Base-by-base conservation (phyloP, 2,329 filamentous ascomycete genomes). In the Penicillium verrucosum region DNA sequence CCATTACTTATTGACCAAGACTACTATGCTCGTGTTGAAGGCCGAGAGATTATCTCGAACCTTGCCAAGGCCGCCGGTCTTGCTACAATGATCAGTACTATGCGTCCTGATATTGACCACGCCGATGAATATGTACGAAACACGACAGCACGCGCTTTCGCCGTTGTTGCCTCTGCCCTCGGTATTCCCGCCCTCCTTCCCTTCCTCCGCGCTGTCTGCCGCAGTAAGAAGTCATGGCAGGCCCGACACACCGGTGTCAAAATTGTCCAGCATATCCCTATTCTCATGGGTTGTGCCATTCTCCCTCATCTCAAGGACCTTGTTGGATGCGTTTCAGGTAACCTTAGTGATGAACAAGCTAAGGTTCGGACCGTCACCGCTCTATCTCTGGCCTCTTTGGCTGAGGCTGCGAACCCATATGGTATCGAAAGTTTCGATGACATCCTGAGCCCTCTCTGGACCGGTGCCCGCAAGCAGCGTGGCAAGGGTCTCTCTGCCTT, bases 391-490 rank as follows among this genome's bases (percentile, higher is more conserved):
- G 94, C 93, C 48, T 94, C 94, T 36, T 79, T 99, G 56, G 94
- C 94, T 29, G 94, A 99, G 77, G 94, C 94, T 23, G 93, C 94
- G 34, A 96, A 96, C 75, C 94, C 94, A 0, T 99, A 97, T 68
- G 94, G 94, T 86, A 99, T 99, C 63, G 94, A 99, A 77, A 96
- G 92, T 68, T 99, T 99, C 66, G 94, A 99, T 68, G 92, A 96
- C 58, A 97, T 99, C 60, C 82, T 99, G 48, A 97, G 97, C 70
- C 94, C 94, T 4, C 82, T 99, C 0, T 99, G 94, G 94, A 97
- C 91, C 6, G 94, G 94, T 57, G 93, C 92, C 29, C 86, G 93
- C 61, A 97, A 97, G 77, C 94, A 99, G 77, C 87, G 94, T 70
- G 94, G 94, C 61, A 99, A 99, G 74, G 92, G 93, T 67, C 82